These are phyloP conservation scores for Pelargonium citronellum DNA, from an alignment of 441 rosid species.

Conservation along the genomic window DNA sequence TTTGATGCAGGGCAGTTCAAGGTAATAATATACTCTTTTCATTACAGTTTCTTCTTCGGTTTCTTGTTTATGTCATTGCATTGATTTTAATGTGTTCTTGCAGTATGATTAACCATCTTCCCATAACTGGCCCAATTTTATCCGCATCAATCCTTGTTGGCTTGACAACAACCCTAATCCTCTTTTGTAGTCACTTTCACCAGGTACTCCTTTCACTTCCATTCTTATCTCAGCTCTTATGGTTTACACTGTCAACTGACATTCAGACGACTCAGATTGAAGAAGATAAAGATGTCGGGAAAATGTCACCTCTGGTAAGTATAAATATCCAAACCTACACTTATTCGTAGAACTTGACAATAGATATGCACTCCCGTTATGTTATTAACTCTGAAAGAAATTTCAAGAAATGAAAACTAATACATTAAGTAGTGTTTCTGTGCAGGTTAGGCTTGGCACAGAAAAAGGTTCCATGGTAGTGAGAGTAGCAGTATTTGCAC, in stretches of 20 bases:
- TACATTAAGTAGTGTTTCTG: neutral
- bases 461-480: slow-evolving; percentile 50
- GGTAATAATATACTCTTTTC: slow-evolving; percentile 31
- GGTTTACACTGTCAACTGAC: neutral
- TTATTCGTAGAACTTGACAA: neutral
- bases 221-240: neutral
- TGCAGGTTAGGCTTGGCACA: slow-evolving; percentile 74
- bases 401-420: no score
- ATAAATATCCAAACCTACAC: neutral
- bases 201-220: slow-evolving; percentile 38
- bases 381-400: no score
- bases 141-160: slow-evolving; percentile 70
- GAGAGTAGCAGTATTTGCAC: slow-evolving; percentile 39
- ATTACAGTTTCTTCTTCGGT: neutral
- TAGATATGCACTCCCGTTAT: neutral
- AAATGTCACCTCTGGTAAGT: slow-evolving; percentile 72
- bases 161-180: slow-evolving; percentile 73
- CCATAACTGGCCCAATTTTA: slow-evolving; percentile 47
- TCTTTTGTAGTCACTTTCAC: slow-evolving; percentile 89
- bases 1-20: slow-evolving; percentile 48
- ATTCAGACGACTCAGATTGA: slow-evolving; percentile 46
- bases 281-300: slow-evolving; percentile 59
- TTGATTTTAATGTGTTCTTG: slow-evolving; percentile 12
- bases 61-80: neutral
- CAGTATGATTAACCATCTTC: slow-evolving; percentile 43